Base-by-base conservation (phyloP, 176 grass and related monocot genomes). In the Avena eriantha region DNA sequence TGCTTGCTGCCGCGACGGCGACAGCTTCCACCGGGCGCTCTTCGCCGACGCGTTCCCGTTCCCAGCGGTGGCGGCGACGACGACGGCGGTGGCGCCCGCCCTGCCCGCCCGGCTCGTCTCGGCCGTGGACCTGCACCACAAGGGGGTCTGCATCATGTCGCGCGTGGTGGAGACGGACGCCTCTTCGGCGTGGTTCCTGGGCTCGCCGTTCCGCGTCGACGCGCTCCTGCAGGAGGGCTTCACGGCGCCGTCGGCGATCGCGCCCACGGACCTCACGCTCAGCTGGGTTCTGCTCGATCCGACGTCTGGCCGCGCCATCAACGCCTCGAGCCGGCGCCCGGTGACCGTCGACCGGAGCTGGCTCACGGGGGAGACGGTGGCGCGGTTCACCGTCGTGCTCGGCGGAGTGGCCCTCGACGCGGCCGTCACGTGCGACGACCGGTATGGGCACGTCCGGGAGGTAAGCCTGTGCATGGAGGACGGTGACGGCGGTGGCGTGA, bases 211-310 rank as follows among this genome's bases (percentile, higher is more conserved):
- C 89, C 90, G 92, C 69, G 67, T 99, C 81, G 94, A 96, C 61
- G 85, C 94, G 79, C 82, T 96, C 39, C 73, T 93, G 5, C 82
- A 88, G 77, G 88, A 93, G 33, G 87, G 90, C 65, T 89, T 87
- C 73, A 17, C 85, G 14, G 71, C 76, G 31, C 65, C 89, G 19
- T 4, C 53, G 21, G 36, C 53, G 13, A 82, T 92, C 78, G 34
- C 82, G 22, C 80, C 82, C 0, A 16, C 54, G 0, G 89, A 91
- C 18, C 89, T 94, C 15, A 46, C 82, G n/a, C 88, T 99, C 2
- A 99, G 87, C 92, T 99, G 97, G 97, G 78, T 94, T 3, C 85
- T 96, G 4, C 78, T 96, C 21, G 92, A 96, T 76, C 94, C 89
- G 33, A 21, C 22, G 5, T 46, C 81, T 5, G 61, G 72, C 39